Base-by-base conservation (phyloP, 2,329 filamentous ascomycete species). In the Zymoseptoria ardabiliae region DNA sequence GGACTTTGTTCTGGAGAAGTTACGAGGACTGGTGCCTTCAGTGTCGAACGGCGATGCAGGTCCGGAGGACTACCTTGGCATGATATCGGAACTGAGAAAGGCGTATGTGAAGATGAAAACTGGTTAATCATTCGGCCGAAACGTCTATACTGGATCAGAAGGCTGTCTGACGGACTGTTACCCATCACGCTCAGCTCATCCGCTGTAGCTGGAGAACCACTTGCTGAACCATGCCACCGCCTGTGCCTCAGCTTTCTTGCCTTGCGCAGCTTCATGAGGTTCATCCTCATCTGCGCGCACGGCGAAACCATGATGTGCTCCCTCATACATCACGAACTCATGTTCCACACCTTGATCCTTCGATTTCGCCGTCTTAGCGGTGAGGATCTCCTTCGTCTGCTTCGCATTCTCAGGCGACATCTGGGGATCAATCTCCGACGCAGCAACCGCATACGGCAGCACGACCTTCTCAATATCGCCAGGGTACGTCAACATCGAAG, bases 261-360 rank as follows among this genome's bases (percentile, higher is more conserved):
- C 72, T 45, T 62, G 59, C 58, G 68, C 69, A 7, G 68, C 68
- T 61, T 73, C 69, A 52, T 70, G 63, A 50, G 65, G 61, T 52
- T 74, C 69, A 11, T 71, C 66, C 61, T 71, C 66, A 35, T 71
- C 72, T 10, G 72, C 72, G 35, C 72, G 58, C 21, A 73, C 66
- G 30, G 73, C 72, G 65, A 74, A 75, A 6, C 73, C 74, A 62
- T 76, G 72, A 56, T 71, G 63, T 11, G 68, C 70, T 23, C 69
- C 72, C 20, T 71, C 66, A 56, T 75, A 76, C 66, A 72, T 67
- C 2, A 73, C 67, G 58, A 73, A 71, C 59, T 76, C 72, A 63
- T 72, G 70, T 63, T 71, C 69, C n/a, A 72, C 67, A 20, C 72
- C 71, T 23, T 65, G 59, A 20, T 66, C 66, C 13, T 72, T 67